phyloP scores from a whole-genome alignment of 257 asterid genomes.

The Phtheirospermum japonicum region DNA sequence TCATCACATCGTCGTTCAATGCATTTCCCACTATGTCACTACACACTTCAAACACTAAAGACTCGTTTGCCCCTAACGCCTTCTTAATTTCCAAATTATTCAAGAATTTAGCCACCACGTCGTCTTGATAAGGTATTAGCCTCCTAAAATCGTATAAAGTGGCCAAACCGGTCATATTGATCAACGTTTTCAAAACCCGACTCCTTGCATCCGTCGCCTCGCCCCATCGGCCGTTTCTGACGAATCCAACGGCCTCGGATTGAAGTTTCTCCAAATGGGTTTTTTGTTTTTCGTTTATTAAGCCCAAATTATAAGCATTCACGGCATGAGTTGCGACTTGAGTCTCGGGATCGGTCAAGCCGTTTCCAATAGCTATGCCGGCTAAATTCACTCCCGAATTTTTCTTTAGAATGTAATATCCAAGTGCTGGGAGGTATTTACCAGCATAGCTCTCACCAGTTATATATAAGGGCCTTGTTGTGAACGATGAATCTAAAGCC shows the following conservation, averaged over 20 bases:
- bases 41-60: constrained; percentile 43
- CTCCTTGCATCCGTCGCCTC: constrained; percentile 58
- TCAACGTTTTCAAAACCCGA: constrained; percentile 36
- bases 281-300: constrained; percentile 63
- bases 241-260: constrained; percentile 40
- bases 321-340: constrained; percentile 75
- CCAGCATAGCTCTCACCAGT: constrained; percentile 89
- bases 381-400: constrained; percentile 47
- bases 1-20: constrained; percentile 69
- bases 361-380: constrained; percentile 87
- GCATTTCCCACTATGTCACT: constrained; percentile 50
- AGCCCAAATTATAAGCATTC: constrained; percentile 52
- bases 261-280: constrained; percentile 56
- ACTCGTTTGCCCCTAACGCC: constrained; percentile 54
- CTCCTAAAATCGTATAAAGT: constrained; percentile 68
- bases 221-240: constrained; percentile 47
- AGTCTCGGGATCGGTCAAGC: constrained; percentile 63
- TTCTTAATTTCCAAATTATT: constrained; percentile 49
- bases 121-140: constrained; percentile 53
- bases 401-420: constrained; percentile 52
- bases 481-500: constrained; percentile 40
- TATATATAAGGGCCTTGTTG: constrained; percentile 52
- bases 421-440: constrained; percentile 69
- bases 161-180: constrained; percentile 75
- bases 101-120: constrained; percentile 47